Base-by-base conservation (phyloP, 1,284 basidiomycete species). In the Cryptococcus jaspeensis region DNA sequence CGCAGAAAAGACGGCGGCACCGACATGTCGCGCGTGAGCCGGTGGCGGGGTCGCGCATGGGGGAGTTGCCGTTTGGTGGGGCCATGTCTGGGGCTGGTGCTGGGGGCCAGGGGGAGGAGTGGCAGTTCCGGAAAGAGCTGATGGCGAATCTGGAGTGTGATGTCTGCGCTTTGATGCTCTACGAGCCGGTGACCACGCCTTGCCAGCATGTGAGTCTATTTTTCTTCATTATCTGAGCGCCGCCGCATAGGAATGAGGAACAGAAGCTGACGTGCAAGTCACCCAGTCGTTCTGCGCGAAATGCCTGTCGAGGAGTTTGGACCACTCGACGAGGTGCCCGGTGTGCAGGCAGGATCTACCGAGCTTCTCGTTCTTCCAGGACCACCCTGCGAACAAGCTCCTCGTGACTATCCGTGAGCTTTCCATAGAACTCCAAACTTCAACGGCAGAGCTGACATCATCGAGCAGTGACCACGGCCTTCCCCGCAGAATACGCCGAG, bases 111-210 rank as follows among this genome's bases (percentile, higher is more conserved):
- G n/a, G 32, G 13, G 45, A 47, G 12, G 51, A 55, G 40, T 58
- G 62, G 59, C 73, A 75, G 43, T 84, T 90, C 62, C 81, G 85
- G 67, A 89, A 89, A 71, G 86, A 89, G 45, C 81, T 96, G 6
- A 72, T 84, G 28, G 72, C 82, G 11, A 87, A 92, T 66, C 80
- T 95, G 51, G 87, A 86, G 32, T 97, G 93, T 74, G 90, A 94
- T 74, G 91, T 97, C 36, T 97, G 94, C 77, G 89, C 90, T 69
- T 82, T 84, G 72, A 78, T 95, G 39, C 81, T 94, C 57, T 86
- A 87, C 78, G 84, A 91, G 61, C 93, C 93, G 1, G 81, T 94
- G 55, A 97, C 94, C 8, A 91, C 92, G 1, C 89, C 90, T 3
- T 97, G 94, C 74, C 92, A 95, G 73, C 93, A 97, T 78, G 89